Percentiles rank a stretch among this genome's conserved stretches.
Evolutionary conservation across 768 basidiomycete species (phyloP).

Genomic region (Pleurotus eryngii): DNA sequence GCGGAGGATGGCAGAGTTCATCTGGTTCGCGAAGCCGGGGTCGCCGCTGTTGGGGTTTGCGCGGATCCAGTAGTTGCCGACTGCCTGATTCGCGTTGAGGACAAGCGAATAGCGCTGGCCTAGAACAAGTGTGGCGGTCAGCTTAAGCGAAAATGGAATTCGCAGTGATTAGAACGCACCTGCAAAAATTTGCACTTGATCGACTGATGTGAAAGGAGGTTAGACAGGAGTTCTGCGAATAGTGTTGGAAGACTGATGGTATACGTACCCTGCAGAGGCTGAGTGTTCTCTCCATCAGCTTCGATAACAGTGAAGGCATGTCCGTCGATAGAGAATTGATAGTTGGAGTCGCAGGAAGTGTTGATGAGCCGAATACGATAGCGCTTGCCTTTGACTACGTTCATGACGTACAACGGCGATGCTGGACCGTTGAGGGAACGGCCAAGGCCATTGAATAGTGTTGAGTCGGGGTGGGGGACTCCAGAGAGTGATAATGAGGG

Average conservation of each 20-base stretch:
- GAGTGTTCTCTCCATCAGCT: slow-evolving; percentile 26
- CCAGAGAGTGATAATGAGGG: background rate
- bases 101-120: slow-evolving; percentile 36
- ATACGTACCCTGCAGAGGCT: slow-evolving; percentile 20
- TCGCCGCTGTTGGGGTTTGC: slow-evolving; percentile 21
- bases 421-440: slow-evolving; percentile 33
- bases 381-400: slow-evolving; percentile 33
- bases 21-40: slow-evolving; percentile 23
- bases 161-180: background rate
- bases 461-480: slow-evolving; percentile 11
- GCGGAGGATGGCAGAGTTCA: slow-evolving; percentile 37
- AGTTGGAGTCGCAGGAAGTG: slow-evolving; percentile 31
- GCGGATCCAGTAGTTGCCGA: slow-evolving; percentile 43
- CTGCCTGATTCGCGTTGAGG: slow-evolving; percentile 35
- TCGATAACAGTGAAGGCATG: slow-evolving; percentile 32
- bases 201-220: slow-evolving; percentile 19
- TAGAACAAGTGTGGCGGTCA: background rate
- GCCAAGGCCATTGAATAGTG: slow-evolving; percentile 38
- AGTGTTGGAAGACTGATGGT: background rate
- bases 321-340: slow-evolving; percentile 21
- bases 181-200: slow-evolving; percentile 15
- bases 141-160: background rate
- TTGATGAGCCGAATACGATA: slow-evolving; percentile 50
- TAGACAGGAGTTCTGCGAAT: slow-evolving; percentile 27
- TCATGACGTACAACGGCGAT: slow-evolving; percentile 31